Evolutionary conservation across 176 grass and related monocot species (phyloP).

Genomic region (Musa acuminata): DNA sequence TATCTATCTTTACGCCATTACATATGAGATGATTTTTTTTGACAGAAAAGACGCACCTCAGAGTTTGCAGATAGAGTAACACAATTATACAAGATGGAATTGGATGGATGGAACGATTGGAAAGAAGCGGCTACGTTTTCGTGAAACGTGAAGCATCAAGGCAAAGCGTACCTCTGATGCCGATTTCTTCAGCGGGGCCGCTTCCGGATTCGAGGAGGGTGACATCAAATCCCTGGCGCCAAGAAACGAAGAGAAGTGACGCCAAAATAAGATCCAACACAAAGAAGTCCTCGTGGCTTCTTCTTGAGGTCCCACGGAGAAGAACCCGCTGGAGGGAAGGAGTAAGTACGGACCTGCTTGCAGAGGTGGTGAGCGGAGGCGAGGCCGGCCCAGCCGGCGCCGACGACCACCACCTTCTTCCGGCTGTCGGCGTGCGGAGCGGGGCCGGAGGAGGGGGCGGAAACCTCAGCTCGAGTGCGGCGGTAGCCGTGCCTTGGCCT

Average conservation of each 20-base stretch:
- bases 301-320: not conserved
- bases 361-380: slow-evolving; percentile 57
- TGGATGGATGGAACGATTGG: no score
- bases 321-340: not conserved
- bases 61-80: no score
- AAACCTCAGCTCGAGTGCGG: not conserved
- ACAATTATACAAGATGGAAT: not conserved
- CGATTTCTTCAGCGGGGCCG: slow-evolving; percentile 51
- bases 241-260: not conserved
- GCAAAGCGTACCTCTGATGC: slow-evolving; percentile 44
- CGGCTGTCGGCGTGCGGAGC: not conserved
- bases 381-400: slow-evolving; percentile 70
- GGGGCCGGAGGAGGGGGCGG: not conserved
- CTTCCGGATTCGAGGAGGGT: slow-evolving; percentile 50
- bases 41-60: no score
- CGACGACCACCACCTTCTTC: slow-evolving; percentile 74
- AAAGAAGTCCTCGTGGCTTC: not conserved
- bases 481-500: not conserved
- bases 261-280: not conserved
- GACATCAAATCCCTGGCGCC: slow-evolving; percentile 56
- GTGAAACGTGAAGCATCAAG: not conserved
- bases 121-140: no score
- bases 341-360: slow-evolving; percentile 41
- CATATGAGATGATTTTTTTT: no score
- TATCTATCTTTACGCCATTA: no score